Evolutionary conservation across 75 land plant species (phyloP).

Genomic region (Gnetum montanum): DNA sequence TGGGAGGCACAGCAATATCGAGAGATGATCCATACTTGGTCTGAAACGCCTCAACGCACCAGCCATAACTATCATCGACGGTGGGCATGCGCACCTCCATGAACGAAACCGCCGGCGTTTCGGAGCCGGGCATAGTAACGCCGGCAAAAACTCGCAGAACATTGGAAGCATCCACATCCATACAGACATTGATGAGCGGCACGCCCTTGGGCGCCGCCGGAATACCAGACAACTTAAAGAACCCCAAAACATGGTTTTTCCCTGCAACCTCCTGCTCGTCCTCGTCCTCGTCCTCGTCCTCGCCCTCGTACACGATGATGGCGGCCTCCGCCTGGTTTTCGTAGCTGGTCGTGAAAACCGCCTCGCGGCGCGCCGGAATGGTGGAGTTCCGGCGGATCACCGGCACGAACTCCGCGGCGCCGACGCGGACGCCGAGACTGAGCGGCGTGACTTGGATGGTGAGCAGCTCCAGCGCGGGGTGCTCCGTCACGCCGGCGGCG

Average conservation of each 20-base stretch:
- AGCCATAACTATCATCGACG: conserved; percentile 74
- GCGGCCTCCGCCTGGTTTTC: conserved; percentile 41
- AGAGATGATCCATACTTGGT: conserved; percentile 34
- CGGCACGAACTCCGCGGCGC: conserved; percentile 29
- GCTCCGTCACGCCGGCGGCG: conserved; percentile 49
- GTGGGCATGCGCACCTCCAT: conserved; percentile 72
- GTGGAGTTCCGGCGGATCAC: conserved; percentile 44
- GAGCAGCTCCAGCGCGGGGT: conserved; percentile 47
- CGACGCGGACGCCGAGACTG: conserved; percentile 38
- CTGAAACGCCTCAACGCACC: conserved; percentile 54
- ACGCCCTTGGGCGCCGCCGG: conserved; percentile 50
- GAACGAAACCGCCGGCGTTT: conserved; percentile 15
- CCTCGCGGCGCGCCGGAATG: conserved; percentile 44
- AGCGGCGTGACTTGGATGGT: conserved; percentile 57
- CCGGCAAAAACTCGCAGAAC: conserved; percentile 52
- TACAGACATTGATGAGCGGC: conserved; percentile 45
- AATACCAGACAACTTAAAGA: conserved; percentile 48
- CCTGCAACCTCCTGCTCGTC: too few relatives aligned
- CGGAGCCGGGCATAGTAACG: conserved; percentile 16
- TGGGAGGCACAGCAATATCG: conserved; percentile 25
- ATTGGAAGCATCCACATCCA: conserved; percentile 67
- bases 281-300: conserved; percentile 15
- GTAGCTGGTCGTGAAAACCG: conserved; percentile 42
- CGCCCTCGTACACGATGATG: conserved; percentile 62
- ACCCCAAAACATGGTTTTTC: conserved; percentile 51